phyloP scores from a whole-genome alignment of 176 grass and related monocot genomes.

The Elaeis guineensis region DNA sequence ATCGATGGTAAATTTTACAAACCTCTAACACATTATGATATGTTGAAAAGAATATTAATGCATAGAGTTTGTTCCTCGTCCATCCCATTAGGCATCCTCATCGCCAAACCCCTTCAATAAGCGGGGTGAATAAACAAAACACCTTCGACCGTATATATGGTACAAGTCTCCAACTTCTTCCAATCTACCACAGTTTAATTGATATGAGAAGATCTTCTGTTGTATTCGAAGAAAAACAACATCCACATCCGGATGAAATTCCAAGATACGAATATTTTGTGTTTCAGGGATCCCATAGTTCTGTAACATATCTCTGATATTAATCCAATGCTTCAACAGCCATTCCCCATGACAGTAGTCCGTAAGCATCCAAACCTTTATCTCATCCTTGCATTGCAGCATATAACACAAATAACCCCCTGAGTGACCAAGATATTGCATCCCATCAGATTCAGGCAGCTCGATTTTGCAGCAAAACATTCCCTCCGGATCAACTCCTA shows the following conservation, averaged over 20 bases:
- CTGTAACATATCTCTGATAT: neutral
- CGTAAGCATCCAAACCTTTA: conserved; percentile 12
- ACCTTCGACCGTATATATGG: neutral
- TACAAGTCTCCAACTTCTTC: conserved; percentile 9
- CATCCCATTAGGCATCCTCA: too few relatives aligned
- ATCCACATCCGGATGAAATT: conserved; percentile 19
- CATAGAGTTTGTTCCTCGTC: too few relatives aligned
- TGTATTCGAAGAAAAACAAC: conserved; percentile 20
- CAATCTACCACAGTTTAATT: conserved; percentile 1
- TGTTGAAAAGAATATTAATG: too few relatives aligned
- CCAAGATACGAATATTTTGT: neutral
- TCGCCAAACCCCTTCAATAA: too few relatives aligned
- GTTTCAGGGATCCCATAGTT: neutral
- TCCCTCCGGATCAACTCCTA: neutral
- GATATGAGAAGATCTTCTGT: conserved; percentile 12
- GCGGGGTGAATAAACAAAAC: conserved; percentile 13
- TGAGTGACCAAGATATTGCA: conserved; percentile 8
- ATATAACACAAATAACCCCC: conserved; percentile 10
- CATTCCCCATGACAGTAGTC: neutral
- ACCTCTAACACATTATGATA: too few relatives aligned
- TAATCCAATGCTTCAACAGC: conserved; percentile 4
- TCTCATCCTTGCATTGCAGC: neutral
- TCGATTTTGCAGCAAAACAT: neutral
- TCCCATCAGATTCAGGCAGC: neutral
- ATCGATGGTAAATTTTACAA: too few relatives aligned